phyloP scores from a whole-genome alignment of 2,329 filamentous ascomycete genomes.

The Trichoderma lentiforme region DNA sequence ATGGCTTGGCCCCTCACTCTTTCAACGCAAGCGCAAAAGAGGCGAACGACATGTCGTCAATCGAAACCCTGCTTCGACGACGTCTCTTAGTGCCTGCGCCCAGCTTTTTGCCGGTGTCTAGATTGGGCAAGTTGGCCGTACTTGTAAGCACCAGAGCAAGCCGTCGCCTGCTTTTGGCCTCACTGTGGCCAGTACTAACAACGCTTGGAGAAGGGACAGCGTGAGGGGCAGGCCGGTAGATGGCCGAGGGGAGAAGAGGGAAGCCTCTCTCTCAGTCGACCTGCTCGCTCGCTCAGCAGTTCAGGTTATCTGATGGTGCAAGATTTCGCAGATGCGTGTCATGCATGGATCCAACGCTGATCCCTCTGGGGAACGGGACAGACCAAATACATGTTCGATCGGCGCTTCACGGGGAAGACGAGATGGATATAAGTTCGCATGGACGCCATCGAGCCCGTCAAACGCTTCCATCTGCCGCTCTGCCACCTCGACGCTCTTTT shows the following conservation, averaged over 20 bases:
- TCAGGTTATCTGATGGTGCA: not conserved
- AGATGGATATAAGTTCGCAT: not conserved
- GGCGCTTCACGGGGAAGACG: not conserved
- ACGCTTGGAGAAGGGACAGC: not conserved
- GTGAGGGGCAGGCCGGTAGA: not conserved
- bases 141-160: not conserved
- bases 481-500: not conserved
- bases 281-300: not conserved
- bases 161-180: not conserved
- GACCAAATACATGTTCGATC: not conserved
- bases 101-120: not conserved
- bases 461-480: not conserved
- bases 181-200: not conserved
- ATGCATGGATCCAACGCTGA: constrained; percentile 4
- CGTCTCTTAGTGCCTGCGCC: not conserved
- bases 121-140: constrained; percentile 1
- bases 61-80: constrained; percentile 1
- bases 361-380: not conserved
- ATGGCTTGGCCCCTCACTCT: not conserved
- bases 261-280: not conserved
- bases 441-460: not conserved
- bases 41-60: constrained; percentile 5
- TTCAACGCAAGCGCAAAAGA: not conserved
- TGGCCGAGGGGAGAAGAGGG: not conserved
- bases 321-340: not conserved